Base-by-base conservation (phyloP, 768 basidiomycete species). In the Pholiota microspora region DNA sequence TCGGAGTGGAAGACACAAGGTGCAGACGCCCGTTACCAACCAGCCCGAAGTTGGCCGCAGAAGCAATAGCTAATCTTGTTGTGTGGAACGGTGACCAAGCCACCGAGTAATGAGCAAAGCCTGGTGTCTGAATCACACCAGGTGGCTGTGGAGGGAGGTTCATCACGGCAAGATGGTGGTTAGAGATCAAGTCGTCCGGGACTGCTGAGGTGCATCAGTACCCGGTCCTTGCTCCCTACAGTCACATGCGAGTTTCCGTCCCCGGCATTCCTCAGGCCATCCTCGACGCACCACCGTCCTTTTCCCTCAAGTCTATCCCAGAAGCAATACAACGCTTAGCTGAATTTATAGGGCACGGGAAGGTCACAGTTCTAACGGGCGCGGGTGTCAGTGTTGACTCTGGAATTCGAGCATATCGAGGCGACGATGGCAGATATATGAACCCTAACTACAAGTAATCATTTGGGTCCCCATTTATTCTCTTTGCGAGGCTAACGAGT, bases 341-440 rank as follows among this genome's bases (percentile, higher is more conserved):
- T 4, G 67, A 75, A 2, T 95, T 95, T 62, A 69, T 96, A 16
- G 71, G 76, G 0, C 71, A 76, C 3, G 92, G 92, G n/a, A 86
- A 83, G 68, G 83, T 83, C 45, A 73, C 86, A 0, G 73, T 94
- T 13, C 67, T 98, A 51, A 94, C 93, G 0, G 94, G 94, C 2
- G 96, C 96, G 0, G 96, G 96, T 6, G 91, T 97, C 59, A 92
- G 89, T 67, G 94, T 98, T 25, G 96, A 98, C 69, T 92, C 89
- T 24, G 96, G 96, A 42, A 96, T 98, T 56, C 78, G 92, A 60
- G 94, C 94, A n/a, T 97, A 98, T 70, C 76, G 94, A 54, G 94
- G 94, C 34, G 67, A 76, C 57, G 90, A 95, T 64, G 94, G 94
- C 13, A 75, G 86, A 59, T 93, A 93, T 69, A 83, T 90, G 83